Conservation (phyloP, 139 green algal species). For the Astrephomene gubernaculifera region DNA sequence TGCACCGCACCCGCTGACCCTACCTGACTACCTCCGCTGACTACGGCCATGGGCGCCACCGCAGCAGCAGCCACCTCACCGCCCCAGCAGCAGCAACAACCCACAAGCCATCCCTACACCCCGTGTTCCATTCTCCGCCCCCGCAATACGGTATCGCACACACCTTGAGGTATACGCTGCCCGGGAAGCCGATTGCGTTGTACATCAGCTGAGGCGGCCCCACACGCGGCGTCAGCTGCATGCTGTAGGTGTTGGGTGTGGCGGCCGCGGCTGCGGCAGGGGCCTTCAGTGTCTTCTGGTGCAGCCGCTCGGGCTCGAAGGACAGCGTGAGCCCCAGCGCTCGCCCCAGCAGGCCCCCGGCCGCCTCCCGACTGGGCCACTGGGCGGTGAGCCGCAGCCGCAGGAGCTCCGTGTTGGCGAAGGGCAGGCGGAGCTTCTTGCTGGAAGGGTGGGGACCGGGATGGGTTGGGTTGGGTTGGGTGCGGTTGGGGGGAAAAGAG, state of each 20-base stretch:
- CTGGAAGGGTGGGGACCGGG: constrained; percentile 10
- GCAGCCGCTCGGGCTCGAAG: background rate
- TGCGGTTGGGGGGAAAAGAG: too few relatives aligned
- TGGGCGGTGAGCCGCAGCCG: background rate
- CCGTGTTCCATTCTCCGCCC: too few relatives aligned
- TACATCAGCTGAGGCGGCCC: constrained; percentile 27
- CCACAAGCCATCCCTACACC: too few relatives aligned
- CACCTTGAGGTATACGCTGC: constrained; percentile 31
- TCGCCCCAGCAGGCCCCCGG: constrained; percentile 27
- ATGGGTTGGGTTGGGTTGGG: too few relatives aligned
- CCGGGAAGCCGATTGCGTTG: constrained; percentile 6
- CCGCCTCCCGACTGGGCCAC: background rate
- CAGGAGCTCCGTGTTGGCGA: constrained; percentile 22
- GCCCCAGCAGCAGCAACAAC: too few relatives aligned
- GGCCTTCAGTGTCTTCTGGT: background rate
- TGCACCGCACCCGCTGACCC: too few relatives aligned
- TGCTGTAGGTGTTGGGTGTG: too few relatives aligned
- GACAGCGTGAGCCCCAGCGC: background rate
- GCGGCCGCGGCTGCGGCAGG: too few relatives aligned
- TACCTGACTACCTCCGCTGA: too few relatives aligned
- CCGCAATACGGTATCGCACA: too few relatives aligned
- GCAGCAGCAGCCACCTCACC: too few relatives aligned
- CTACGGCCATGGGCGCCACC: too few relatives aligned
- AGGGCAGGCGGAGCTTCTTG: constrained; percentile 43
- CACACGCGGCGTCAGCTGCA: constrained; percentile 21